Base-by-base conservation (phyloP, 1,139 yeast species). In the Hansenula sp. region DNA sequence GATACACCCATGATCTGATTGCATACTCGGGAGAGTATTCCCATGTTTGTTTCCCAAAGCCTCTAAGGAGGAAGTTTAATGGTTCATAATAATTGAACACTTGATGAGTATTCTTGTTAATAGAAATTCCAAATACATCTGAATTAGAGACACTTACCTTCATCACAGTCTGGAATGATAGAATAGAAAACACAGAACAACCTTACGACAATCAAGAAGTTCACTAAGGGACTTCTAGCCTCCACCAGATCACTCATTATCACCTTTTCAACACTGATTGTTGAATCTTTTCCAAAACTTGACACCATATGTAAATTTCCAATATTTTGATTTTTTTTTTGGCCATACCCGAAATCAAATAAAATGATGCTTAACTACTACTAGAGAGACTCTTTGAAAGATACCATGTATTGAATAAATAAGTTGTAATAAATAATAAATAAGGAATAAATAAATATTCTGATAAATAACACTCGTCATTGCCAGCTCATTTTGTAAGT, bases 41-140 rank as follows among this genome's bases (percentile, higher is more conserved):
- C 98, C 97, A 91, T 0, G 98, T 91, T 63, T 90, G 90, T 54
- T 89, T 86, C 3, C 98, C 99, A 62, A 87, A 89, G 2, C 84
- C 85, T 52, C 96, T 76, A 3, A 84, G 67, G 33, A 91, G 57
- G 43, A 85, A 72, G 60, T 91, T 93, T 47, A 91, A 70, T 0
- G 99, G 97, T 54, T 91, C 99, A 93, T 91, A 90, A 65, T 88
- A 91, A 59, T 91, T 91, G 73, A 79, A 91, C 12, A 52, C 55
- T 40, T 21, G 25, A 9, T 21, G 36, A 15, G n/a, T 10, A n/a
- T n/a, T n/a, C n/a, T n/a, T n/a, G 9, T 35, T 21, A 15, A 21
- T 33, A n/a, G 11, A 29, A 12, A 34, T 28, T 11, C 11, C 15
- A 24, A 17, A 19, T 3, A 3, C 27, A 8, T 10, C 24, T 16